Percentiles rank a stretch among this genome's conserved stretches.
Evolutionary conservation across 176 grass and related monocot genomes (phyloP).

Genomic region (Musa troglodytarum): DNA sequence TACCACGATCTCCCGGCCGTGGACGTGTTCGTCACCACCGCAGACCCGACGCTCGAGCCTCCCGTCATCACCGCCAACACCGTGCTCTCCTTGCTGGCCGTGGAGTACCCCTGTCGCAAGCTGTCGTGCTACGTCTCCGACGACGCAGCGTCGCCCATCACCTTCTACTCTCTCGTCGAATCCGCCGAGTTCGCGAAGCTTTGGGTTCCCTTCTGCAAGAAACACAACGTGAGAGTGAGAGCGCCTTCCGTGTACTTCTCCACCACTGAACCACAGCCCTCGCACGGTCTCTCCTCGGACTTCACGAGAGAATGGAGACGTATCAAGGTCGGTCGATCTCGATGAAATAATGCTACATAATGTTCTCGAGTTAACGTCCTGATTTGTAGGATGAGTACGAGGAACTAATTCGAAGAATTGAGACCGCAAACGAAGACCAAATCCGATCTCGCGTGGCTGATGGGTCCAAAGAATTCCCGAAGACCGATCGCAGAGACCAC

Average conservation of each 20-base stretch:
- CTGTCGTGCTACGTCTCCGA: constrained; percentile 59
- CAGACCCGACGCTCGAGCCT: constrained; percentile 39
- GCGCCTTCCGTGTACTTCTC: constrained; percentile 46
- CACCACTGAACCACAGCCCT: neutral
- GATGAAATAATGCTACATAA: no score
- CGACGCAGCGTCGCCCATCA: constrained; percentile 37
- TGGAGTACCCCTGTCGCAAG: constrained; percentile 43
- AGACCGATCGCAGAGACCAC: constrained; percentile 28
- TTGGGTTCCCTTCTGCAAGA: constrained; percentile 56
- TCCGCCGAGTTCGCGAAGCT: constrained; percentile 31
- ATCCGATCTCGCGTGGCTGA: neutral
- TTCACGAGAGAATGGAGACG: constrained; percentile 1
- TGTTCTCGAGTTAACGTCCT: no score
- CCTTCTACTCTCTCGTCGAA: constrained; percentile 34
- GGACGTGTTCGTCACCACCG: constrained; percentile 60
- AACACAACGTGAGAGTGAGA: constrained; percentile 11
- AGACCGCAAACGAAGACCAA: constrained; percentile 23
- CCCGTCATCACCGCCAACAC: constrained; percentile 47
- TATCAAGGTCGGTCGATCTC: neutral
- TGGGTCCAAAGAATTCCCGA: constrained; percentile 33
- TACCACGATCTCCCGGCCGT: constrained; percentile 30
- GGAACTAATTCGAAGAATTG: constrained; percentile 22
- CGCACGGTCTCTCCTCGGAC: neutral
- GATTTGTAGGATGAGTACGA: constrained; percentile 35
- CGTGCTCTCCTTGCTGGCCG: constrained; percentile 46